Percentiles rank a stretch among this genome's conserved stretches.
phyloP scores from a whole-genome alignment of 108 stramenopile species.

The Conticribra guillardii region DNA sequence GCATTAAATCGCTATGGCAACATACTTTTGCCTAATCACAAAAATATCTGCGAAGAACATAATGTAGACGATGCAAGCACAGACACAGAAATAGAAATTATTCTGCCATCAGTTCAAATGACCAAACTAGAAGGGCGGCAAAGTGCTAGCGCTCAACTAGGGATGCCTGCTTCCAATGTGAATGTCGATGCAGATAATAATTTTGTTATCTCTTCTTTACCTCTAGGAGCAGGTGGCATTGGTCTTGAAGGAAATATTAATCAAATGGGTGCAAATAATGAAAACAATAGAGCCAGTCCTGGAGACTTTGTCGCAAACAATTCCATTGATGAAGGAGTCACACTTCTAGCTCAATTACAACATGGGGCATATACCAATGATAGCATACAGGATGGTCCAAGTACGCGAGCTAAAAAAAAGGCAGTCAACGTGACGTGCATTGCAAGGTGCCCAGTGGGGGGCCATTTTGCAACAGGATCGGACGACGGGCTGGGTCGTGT shows the following conservation, averaged over 20 bases:
- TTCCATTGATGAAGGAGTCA: slow-evolving; percentile 75
- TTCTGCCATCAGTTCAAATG: slow-evolving; percentile 15
- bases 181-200: neutral
- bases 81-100: slow-evolving; percentile 3
- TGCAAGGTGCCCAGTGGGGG: slow-evolving; percentile 82
- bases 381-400: slow-evolving; percentile 45
- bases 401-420: slow-evolving; percentile 62
- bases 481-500: slow-evolving; percentile 91
- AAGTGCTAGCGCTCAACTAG: neutral
- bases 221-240: slow-evolving; percentile 21
- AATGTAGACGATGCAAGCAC: slow-evolving; percentile 1
- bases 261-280: neutral
- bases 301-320: slow-evolving; percentile 79
- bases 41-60: slow-evolving; percentile 3
- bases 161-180: neutral
- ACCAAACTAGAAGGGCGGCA: neutral
- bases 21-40: slow-evolving; percentile 46
- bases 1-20: slow-evolving; percentile 66
- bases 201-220: slow-evolving; percentile 3
- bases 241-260: slow-evolving; percentile 13
- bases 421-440: slow-evolving; percentile 86
- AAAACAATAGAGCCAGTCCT: slow-evolving; percentile 37
- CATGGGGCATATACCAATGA: slow-evolving; percentile 68
- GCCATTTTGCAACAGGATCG: slow-evolving; percentile 88
- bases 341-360: slow-evolving; percentile 66